Evolutionary conservation across 2,329 filamentous ascomycete species (phyloP).

Genomic region (Aureobasidium uvarum): DNA sequence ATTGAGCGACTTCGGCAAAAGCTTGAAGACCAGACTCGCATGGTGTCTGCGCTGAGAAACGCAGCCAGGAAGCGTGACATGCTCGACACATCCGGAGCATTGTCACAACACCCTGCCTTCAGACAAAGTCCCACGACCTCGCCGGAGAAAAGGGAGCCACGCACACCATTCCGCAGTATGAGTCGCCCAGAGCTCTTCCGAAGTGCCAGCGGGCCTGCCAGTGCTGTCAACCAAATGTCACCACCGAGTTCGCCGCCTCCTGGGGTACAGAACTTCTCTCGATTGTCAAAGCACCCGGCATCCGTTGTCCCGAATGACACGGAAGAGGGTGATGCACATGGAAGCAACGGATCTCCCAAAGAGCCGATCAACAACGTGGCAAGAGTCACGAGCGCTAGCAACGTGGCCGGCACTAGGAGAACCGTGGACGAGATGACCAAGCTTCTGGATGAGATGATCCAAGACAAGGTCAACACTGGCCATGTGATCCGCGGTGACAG

Average conservation of each 20-base stretch:
- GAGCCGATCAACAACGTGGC: slow-evolving; percentile 2
- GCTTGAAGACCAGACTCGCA: slow-evolving; percentile 91
- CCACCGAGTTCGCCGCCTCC: slow-evolving; percentile 10
- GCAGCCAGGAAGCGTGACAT: slow-evolving; percentile 82
- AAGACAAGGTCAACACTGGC: slow-evolving; percentile 76
- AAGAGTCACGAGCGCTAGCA: slow-evolving; percentile 1
- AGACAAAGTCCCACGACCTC: slow-evolving; percentile 1
- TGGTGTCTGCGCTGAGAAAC: slow-evolving; percentile 81
- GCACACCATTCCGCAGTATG: slow-evolving; percentile 30
- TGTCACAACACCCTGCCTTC: slow-evolving; percentile 21
- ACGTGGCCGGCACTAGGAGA: slow-evolving; percentile 39
- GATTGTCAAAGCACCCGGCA: slow-evolving; percentile 25
- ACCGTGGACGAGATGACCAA: slow-evolving; percentile 90
- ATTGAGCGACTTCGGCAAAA: slow-evolving; percentile 87
- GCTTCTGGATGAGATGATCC: slow-evolving; percentile 95
- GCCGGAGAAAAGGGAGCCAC: slow-evolving; percentile 6
- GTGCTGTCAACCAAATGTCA: slow-evolving; percentile 15
- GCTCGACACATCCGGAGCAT: slow-evolving; percentile 31
- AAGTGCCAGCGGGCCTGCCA: slow-evolving; percentile 32
- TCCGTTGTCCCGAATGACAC: slow-evolving; percentile 5
- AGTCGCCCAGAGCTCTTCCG: slow-evolving; percentile 39
- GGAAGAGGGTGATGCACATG: slow-evolving; percentile 1
- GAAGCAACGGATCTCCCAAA: slow-evolving; percentile 34
- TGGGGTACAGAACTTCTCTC: slow-evolving; percentile 28
- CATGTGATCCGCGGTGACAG: slow-evolving; percentile 61